Percentiles rank a stretch among this genome's conserved stretches.
These are phyloP conservation scores for Blastocystis sp. DNA, from an alignment of 352 stramenopile species.

Conservation along the genomic window DNA sequence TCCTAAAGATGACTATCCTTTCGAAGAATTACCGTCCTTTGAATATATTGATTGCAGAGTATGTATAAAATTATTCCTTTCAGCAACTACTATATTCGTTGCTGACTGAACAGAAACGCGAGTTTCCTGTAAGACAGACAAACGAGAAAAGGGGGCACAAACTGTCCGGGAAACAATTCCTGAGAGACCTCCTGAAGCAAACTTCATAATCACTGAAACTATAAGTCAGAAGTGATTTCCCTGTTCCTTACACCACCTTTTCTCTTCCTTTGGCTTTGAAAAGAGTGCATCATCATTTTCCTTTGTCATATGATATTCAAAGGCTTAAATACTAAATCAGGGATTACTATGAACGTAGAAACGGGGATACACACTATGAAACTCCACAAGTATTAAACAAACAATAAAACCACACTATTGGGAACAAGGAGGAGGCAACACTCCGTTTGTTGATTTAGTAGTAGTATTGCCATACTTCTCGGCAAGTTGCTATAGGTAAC, in stretches of 20 bases:
- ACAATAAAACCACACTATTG: not conserved
- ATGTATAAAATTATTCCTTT: conserved; percentile 41
- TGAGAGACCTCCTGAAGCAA: conserved; percentile 27
- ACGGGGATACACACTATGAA: conserved; percentile 2
- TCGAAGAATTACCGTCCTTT: not conserved
- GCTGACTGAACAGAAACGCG: conserved; percentile 15
- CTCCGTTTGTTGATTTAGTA: not conserved
- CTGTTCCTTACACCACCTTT: not conserved
- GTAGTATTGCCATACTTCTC: conserved; percentile 33
- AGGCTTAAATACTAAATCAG: not conserved
- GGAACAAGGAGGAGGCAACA: conserved; percentile 6
- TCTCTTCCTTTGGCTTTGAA: not conserved
- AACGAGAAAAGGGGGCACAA: conserved; percentile 56
- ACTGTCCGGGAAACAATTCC: conserved; percentile 38
- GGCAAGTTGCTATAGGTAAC: not conserved
- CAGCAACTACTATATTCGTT: conserved; percentile 31
- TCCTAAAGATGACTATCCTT: conserved; percentile 11
- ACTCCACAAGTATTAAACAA: not conserved
- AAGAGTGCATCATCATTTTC: not conserved
- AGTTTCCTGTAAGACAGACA: conserved; percentile 53
- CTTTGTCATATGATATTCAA: not conserved
- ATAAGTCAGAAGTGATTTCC: not conserved
- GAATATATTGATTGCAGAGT: conserved; percentile 25
- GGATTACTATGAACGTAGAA: not conserved
- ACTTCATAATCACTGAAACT: conserved; percentile 44